A percentile compares a stretch with the other conserved stretches of the same genome.
Evolutionary conservation across 108 stramenopile genomes (phyloP).

Genomic region (Fragilariopsis cylindrus): DNA sequence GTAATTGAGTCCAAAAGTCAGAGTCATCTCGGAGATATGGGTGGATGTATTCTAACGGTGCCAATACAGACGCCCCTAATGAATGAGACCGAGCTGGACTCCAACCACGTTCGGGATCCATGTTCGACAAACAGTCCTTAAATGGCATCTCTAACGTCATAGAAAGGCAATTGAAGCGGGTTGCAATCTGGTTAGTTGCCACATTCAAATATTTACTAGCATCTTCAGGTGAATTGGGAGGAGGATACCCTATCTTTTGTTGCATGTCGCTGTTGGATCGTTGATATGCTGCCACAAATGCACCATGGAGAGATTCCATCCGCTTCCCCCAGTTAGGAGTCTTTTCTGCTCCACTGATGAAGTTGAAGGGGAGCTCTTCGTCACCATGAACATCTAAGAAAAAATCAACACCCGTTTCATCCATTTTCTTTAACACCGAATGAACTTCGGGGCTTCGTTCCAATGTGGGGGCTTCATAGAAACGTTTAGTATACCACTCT

Average conservation of each 20-base stretch:
- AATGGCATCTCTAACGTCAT: slow-evolving; percentile 89
- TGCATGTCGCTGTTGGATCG: slow-evolving; percentile 83
- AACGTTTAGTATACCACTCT: slow-evolving; percentile 76
- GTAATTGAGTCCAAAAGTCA: slow-evolving; percentile 65
- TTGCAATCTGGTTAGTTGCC: slow-evolving; percentile 81
- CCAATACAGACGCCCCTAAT: slow-evolving; percentile 69
- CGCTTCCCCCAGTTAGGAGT: slow-evolving; percentile 71
- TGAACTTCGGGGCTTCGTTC: slow-evolving; percentile 84
- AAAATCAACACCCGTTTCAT: slow-evolving; percentile 78
- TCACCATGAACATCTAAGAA: slow-evolving; percentile 91
- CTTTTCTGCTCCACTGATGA: slow-evolving; percentile 73
- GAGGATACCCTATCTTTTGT: slow-evolving; percentile 71
- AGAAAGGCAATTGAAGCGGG: slow-evolving; percentile 76
- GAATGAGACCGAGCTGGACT: slow-evolving; percentile 49
- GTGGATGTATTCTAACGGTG: slow-evolving; percentile 62
- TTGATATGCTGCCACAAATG: slow-evolving; percentile 67
- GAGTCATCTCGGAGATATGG: slow-evolving; percentile 69
- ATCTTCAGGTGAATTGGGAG: slow-evolving; percentile 37
- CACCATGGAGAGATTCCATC: slow-evolving; percentile 74
- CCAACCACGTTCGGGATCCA: slow-evolving; percentile 73
- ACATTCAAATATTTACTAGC: slow-evolving; percentile 65
- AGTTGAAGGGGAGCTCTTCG: slow-evolving; percentile 84
- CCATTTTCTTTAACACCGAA: slow-evolving; percentile 78
- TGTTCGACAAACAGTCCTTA: slow-evolving; percentile 71
- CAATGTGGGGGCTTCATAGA: slow-evolving; percentile 78